Evolutionary conservation across 805 yeast genomes (phyloP), one percentile per base, ranked within the genome.

Genomic region (Myxozyma udenii): DNA sequence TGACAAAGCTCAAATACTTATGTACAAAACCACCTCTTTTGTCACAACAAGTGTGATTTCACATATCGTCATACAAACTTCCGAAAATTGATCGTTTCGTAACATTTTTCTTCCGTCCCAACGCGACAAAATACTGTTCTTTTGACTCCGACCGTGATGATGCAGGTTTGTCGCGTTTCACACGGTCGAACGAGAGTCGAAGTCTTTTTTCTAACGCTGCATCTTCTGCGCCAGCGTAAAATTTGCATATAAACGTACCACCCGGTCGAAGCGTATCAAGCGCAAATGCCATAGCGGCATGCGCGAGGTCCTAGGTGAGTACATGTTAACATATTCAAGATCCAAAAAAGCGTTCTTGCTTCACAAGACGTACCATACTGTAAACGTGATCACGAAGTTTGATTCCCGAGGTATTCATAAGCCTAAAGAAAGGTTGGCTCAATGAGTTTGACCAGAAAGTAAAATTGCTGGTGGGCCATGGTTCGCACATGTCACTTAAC

Each of bases 391-490:
- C 98, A 57, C 80, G 79, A 37, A 85, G 81, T 7, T 83, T 78
- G 37, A 87, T 70, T 3, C 98, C 98, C 12, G 89, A 75, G 3
- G 97, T 87, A 65, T 91, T 91, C 43, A 88, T 86, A 86, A 91
- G 85, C 98, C 96, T 91, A 71, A 74, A 74, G 66, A 81, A 85
- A 42, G 95, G 81, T 49, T 78, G 78, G 81, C 83, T 84, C 83
- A 87, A 80, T 75, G 85, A 78, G 69, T 79, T 72, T 65, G 73
- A 74, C 76, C 79, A 74, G 65, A 70, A 79, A 4, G 80, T 80
- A 22, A 71, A 63, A 26, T 67, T 14, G 33, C 33, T 66, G 61
- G 78, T 82, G 44, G 78, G 73, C 57, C 60, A 57, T 50, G 72
- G 84, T 66, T 75, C 91, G 75, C 84, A 85, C 95, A 85, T 85